phyloP scores from a whole-genome alignment of 1,284 basidiomycete species.

The Phylloboletellus chloephorus region DNA sequence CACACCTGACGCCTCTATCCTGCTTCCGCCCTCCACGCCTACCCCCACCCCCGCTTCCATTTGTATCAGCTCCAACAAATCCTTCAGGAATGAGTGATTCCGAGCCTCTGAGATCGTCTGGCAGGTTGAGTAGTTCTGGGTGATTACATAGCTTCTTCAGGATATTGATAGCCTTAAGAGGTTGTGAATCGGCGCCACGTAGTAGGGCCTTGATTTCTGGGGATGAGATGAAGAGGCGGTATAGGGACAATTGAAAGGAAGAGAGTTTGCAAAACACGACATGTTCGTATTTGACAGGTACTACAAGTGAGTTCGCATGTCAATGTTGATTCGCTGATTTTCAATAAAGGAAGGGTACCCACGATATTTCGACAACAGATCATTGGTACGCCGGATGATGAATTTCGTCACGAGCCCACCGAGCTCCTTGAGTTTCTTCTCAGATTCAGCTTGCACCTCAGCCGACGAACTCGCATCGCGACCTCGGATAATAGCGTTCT shows the following conservation, averaged over 20 bases:
- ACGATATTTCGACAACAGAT: slow-evolving; percentile 96
- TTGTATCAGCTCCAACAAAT: slow-evolving; percentile 56
- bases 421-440: slow-evolving; percentile 91
- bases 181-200: slow-evolving; percentile 88
- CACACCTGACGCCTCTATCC: slow-evolving; percentile 52
- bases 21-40: slow-evolving; percentile 45
- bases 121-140: slow-evolving; percentile 87
- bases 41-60: slow-evolving; percentile 14
- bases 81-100: slow-evolving; percentile 82
- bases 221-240: slow-evolving; percentile 90
- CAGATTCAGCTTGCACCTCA: slow-evolving; percentile 74
- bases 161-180: slow-evolving; percentile 95
- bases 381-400: slow-evolving; percentile 96
- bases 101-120: slow-evolving; percentile 82
- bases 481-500: slow-evolving; percentile 90
- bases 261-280: slow-evolving; percentile 96
- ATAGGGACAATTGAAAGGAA: slow-evolving; percentile 84
- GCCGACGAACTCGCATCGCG: slow-evolving; percentile 90
- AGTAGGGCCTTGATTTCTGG: slow-evolving; percentile 92
- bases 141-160: slow-evolving; percentile 98
- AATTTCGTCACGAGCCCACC: slow-evolving; percentile 90
- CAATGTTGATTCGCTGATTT: slow-evolving; percentile 3
- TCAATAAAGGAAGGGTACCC: slow-evolving; percentile 32
- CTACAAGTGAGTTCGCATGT: slow-evolving; percentile 38
- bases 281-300: slow-evolving; percentile 99